phyloP scores from a whole-genome alignment of 1,284 basidiomycete genomes.

The Vanrija pseudolonga region DNA sequence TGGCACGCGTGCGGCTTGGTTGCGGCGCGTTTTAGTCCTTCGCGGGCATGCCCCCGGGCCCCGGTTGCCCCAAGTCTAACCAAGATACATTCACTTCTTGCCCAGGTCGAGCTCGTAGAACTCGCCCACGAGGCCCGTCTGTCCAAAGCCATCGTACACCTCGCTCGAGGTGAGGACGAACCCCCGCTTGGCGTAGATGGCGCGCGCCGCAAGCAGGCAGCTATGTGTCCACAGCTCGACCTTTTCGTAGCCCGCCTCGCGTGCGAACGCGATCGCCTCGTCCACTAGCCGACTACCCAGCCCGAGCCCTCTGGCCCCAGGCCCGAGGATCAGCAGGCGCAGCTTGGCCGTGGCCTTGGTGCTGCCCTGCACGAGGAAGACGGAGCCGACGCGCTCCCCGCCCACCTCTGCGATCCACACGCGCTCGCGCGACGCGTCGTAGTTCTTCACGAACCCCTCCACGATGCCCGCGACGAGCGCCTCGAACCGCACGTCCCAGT shows the following conservation, averaged over 20 bases:
- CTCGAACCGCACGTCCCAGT: constrained; percentile 7
- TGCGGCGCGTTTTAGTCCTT: too few relatives aligned
- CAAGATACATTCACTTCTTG: too few relatives aligned
- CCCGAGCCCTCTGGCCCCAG: constrained; percentile 6
- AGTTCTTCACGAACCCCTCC: neutral
- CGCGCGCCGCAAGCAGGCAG: constrained; percentile 6
- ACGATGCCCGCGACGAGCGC: constrained; percentile 7
- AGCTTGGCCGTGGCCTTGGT: constrained; percentile 3
- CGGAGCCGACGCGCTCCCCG: constrained; percentile 8
- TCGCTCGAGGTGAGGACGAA: constrained; percentile 1
- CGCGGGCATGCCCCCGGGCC: too few relatives aligned
- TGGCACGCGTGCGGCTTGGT: too few relatives aligned
- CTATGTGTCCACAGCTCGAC: constrained; percentile 16
- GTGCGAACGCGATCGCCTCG: constrained; percentile 3
- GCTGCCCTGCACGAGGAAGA: constrained; percentile 5
- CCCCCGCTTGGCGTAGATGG: constrained; percentile 11
- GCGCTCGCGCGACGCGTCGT: neutral
- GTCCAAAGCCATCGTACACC: neutral
- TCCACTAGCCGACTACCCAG: constrained; percentile 11
- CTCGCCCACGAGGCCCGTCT: constrained; percentile 5
- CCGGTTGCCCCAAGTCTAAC: too few relatives aligned
- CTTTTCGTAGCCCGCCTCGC: constrained; percentile 4
- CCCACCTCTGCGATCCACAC: constrained; percentile 11
- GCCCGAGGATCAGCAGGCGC: constrained; percentile 6
- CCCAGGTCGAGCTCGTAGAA: constrained; percentile 1